A percentile compares a stretch with the other conserved stretches of the same genome.
phyloP scores from a whole-genome alignment of 2,329 filamentous ascomycete species.

The Coniosporium tulheliwenetii region DNA sequence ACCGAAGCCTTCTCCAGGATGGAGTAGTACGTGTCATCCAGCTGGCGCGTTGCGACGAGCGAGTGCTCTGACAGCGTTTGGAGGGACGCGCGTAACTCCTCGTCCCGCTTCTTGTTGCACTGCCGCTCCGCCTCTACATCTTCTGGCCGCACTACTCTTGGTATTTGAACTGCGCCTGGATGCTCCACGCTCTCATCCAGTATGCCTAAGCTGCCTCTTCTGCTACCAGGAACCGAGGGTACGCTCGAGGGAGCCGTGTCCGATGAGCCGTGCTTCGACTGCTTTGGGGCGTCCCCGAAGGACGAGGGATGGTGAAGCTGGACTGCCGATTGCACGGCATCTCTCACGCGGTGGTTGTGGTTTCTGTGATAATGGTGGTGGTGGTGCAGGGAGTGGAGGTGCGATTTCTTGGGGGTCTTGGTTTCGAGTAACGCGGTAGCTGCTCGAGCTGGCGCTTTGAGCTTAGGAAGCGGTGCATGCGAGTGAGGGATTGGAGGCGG shows the following conservation, averaged over 20 bases:
- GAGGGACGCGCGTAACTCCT: constrained; percentile 11
- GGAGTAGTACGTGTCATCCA: constrained; percentile 62
- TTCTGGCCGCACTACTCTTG: not conserved
- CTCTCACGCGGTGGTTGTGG: constrained; percentile 17
- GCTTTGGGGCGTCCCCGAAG: constrained; percentile 13
- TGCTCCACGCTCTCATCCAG: not conserved
- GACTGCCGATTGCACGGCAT: constrained; percentile 27
- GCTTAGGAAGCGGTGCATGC: constrained; percentile 1
- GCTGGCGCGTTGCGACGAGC: constrained; percentile 43
- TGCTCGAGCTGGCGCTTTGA: not conserved
- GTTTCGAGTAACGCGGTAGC: not conserved
- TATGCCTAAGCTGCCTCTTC: not conserved
- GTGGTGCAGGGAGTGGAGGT: constrained; percentile 14
- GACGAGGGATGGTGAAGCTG: constrained; percentile 27
- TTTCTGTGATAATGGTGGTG: constrained; percentile 7
- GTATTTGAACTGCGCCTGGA: not conserved
- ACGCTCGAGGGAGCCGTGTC: too few species aligned
- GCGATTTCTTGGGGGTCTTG: constrained; percentile 11
- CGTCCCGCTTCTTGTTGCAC: not conserved
- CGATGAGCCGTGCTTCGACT: not conserved
- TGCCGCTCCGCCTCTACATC: constrained; percentile 1
- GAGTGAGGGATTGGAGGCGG: constrained; percentile 2
- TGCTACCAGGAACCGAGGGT: not conserved
- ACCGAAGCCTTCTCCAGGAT: constrained; percentile 52
- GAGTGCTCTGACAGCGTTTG: constrained; percentile 42